A percentile compares a stretch with the other conserved stretches of the same genome.
Conservation (phyloP, 2,329 filamentous ascomycete species). For the Chaetomium sp. region DNA sequence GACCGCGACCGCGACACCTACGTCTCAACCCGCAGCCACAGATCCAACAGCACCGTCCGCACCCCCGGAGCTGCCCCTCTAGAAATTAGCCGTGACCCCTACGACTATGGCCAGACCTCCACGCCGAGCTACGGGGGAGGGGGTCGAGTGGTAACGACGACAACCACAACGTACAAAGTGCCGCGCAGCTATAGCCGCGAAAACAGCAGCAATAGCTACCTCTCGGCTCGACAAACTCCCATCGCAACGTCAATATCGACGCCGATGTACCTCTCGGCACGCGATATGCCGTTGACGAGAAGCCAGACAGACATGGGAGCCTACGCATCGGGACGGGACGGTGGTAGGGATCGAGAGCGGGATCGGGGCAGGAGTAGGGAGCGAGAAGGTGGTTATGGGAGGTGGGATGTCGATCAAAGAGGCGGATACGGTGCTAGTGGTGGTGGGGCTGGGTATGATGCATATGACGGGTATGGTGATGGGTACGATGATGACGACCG, state of each 20-base stretch:
- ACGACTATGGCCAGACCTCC: constrained; percentile 19
- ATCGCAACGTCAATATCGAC: not conserved
- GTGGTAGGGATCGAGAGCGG: no score
- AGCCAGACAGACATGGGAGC: constrained; percentile 28
- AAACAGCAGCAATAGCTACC: constrained; percentile 3
- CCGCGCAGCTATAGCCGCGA: constrained; percentile 17
- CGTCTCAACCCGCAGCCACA: constrained; percentile 38
- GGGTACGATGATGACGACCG: constrained; percentile 24
- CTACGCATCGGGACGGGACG: constrained; percentile 17
- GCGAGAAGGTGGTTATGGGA: no score
- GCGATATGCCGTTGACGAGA: constrained; percentile 30
- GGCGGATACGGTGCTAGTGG: constrained; percentile 7
- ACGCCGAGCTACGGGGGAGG: constrained; percentile 29
- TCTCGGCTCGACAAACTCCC: not conserved
- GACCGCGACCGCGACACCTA: constrained; percentile 41
- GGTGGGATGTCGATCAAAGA: no score
- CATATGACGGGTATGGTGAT: no score
- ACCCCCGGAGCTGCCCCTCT: constrained; percentile 12
- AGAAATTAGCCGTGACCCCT: not conserved
- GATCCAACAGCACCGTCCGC: constrained; percentile 32
- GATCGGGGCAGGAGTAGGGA: no score
- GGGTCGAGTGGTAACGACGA: constrained; percentile 25
- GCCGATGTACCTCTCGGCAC: constrained; percentile 11
- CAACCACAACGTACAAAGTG: constrained; percentile 22
- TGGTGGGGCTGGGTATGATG: constrained; percentile 13